Conservation (phyloP, 108 stramenopile species). For the Nitzschia sp. region DNA sequence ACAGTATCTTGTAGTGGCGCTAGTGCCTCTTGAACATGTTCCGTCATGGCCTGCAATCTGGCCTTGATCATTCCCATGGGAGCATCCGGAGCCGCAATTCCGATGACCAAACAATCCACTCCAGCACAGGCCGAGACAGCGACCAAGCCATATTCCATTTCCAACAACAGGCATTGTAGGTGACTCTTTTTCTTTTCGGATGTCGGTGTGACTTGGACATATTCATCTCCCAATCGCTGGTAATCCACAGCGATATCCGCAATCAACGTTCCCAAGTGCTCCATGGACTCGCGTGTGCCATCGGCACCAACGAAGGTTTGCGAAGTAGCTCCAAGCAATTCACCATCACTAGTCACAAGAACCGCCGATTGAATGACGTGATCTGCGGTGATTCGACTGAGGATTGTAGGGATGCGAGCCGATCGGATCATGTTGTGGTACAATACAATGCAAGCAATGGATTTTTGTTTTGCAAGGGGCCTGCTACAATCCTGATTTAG, state of each 20-base stretch:
- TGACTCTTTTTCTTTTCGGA: slow-evolving; percentile 30
- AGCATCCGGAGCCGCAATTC: slow-evolving; percentile 64
- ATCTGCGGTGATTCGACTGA: slow-evolving; percentile 63
- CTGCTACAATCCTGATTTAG: too few species aligned
- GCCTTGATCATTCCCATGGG: slow-evolving; percentile 72
- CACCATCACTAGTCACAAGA: slow-evolving; percentile 73
- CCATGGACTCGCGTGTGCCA: slow-evolving; percentile 38
- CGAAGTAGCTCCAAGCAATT: slow-evolving; percentile 57
- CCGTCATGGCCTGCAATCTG: slow-evolving; percentile 58
- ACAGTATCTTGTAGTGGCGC: slow-evolving; percentile 48
- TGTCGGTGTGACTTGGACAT: slow-evolving; percentile 16
- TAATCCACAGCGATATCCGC: slow-evolving; percentile 66
- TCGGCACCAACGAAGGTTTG: slow-evolving; percentile 23
- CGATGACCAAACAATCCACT: slow-evolving; percentile 70
- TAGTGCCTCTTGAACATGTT: slow-evolving; percentile 74
- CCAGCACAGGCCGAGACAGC: slow-evolving; percentile 64
- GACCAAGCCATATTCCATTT: slow-evolving; percentile 58
- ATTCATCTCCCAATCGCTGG: slow-evolving; percentile 34
- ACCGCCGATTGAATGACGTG: slow-evolving; percentile 72
- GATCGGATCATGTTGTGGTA: slow-evolving; percentile 70
- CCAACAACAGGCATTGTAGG: slow-evolving; percentile 49
- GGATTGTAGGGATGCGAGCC: slow-evolving; percentile 69
- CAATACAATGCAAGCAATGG: too few species aligned
- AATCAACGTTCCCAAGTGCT: slow-evolving; percentile 65
- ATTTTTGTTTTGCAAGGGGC: too few species aligned